These are phyloP conservation scores for Bipolaris zeicola DNA, from an alignment of 2,329 filamentous ascomycete species.

Conservation along the genomic window DNA sequence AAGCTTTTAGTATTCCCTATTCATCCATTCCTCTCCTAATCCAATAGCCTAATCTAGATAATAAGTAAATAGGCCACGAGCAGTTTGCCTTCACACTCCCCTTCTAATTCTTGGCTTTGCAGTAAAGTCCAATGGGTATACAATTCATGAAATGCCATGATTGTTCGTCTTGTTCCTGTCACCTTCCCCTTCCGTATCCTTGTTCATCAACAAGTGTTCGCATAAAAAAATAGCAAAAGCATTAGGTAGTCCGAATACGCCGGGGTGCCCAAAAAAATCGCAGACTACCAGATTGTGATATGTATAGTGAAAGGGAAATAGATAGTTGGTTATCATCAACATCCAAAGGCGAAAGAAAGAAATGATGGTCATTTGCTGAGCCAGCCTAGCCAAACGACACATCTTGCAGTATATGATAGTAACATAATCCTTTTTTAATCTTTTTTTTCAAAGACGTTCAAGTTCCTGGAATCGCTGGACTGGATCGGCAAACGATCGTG, in stretches of 20 bases:
- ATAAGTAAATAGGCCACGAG: no score
- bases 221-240: no score
- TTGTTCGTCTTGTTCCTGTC: no score
- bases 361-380: constrained; percentile 1
- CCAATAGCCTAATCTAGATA: no score
- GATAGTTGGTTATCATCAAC: not conserved
- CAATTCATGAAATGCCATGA: no score
- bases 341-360: not conserved
- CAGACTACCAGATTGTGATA: not conserved
- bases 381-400: constrained; percentile 2
- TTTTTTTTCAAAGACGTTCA: constrained; percentile 27
- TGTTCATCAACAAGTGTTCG: no score
- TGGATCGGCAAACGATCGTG: constrained; percentile 42
- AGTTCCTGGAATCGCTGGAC: constrained; percentile 43
- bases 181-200: no score
- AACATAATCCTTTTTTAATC: not conserved
- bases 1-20: not conserved
- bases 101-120: no score
- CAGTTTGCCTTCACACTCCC: no score
- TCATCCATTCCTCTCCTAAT: not conserved
- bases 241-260: not conserved
- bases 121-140: no score
- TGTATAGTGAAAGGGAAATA: not conserved
- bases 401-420: not conserved
- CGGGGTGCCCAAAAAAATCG: not conserved